A percentile compares a stretch with the other conserved stretches of the same genome.
These are phyloP conservation scores for Bryoerythrophyllum caledonicum DNA, from an alignment of 225 moss, liverwort and hornwort species.

Conservation along the genomic window DNA sequence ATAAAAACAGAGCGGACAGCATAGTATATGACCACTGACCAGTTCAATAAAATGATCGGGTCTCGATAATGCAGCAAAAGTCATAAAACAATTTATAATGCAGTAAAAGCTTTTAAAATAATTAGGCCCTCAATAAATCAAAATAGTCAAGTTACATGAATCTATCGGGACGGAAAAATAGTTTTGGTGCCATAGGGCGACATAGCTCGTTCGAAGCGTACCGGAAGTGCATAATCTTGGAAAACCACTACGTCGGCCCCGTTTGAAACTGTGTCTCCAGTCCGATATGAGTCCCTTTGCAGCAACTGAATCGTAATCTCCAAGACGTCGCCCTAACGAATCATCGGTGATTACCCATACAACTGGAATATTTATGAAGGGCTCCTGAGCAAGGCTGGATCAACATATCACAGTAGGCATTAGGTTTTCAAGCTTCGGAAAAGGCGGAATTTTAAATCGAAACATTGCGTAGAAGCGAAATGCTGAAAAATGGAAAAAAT, in stretches of 20 bases:
- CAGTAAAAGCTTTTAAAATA: background rate
- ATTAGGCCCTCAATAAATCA: too few species aligned
- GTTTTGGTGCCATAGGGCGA: too few species aligned
- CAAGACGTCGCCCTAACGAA: conserved; percentile 53
- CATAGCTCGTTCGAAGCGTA: too few species aligned
- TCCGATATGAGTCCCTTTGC: conserved; percentile 37
- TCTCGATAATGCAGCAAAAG: too few species aligned
- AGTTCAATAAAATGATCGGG: too few species aligned
- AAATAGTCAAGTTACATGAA: too few species aligned
- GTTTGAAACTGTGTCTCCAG: conserved; percentile 70
- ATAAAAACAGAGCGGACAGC: too few species aligned
- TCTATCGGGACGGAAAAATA: conserved; percentile 9
- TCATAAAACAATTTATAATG: background rate
- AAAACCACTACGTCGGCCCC: conserved; percentile 81
- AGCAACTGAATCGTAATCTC: conserved; percentile 30
- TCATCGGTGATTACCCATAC: conserved; percentile 59
- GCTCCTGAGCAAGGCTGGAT: conserved; percentile 60
- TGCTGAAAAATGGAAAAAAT: background rate
- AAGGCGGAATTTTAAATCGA: background rate
- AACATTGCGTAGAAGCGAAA: background rate
- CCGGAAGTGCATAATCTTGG: conserved; percentile 81
- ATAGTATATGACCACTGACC: too few species aligned
- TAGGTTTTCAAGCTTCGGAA: conserved; percentile 1
- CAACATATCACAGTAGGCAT: conserved; percentile 2
- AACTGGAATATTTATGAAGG: conserved; percentile 52